phyloP scores from a whole-genome alignment of 176 grass and related monocot species.

The Oryza rufipogon region DNA sequence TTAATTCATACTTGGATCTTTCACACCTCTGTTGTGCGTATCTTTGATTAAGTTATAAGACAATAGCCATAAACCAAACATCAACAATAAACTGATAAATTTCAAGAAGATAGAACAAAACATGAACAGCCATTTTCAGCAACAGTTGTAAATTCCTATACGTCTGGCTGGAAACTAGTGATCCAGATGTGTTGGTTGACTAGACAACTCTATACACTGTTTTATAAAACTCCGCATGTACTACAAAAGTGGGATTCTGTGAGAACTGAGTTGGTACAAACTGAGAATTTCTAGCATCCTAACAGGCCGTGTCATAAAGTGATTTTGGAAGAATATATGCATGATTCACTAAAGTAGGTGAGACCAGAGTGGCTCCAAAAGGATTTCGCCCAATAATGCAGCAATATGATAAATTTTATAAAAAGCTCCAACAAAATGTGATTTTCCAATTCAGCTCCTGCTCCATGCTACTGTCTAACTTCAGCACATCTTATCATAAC shows the following conservation, averaged over 20 bases:
- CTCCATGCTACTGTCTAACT: not conserved
- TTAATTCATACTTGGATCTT: not conserved
- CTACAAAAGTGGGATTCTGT: not conserved
- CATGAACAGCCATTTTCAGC: not conserved
- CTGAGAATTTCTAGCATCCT: conserved; percentile 13
- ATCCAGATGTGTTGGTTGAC: not conserved
- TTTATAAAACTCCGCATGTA: not conserved
- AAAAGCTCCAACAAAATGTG: not conserved
- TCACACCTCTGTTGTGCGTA: not conserved
- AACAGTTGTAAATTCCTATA: not conserved
- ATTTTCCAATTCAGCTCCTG: not conserved
- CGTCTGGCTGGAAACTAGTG: not conserved
- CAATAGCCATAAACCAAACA: not conserved
- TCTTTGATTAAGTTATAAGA: not conserved
- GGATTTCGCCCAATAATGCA: not conserved
- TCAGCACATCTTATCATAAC: too few species aligned
- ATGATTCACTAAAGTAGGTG: conserved; percentile 10
- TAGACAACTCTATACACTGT: not conserved
- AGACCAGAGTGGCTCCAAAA: not conserved
- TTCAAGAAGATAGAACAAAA: not conserved
- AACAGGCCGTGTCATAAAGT: not conserved
- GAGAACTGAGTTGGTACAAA: not conserved
- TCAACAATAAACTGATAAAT: not conserved
- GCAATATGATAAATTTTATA: not conserved
- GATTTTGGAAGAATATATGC: conserved; percentile 3